Evolutionary conservation across 192 early-diverging fungal genomes (phyloP), one percentile per base, ranked within the genome.

Genomic region (Thoreauomyces humboldtii): DNA sequence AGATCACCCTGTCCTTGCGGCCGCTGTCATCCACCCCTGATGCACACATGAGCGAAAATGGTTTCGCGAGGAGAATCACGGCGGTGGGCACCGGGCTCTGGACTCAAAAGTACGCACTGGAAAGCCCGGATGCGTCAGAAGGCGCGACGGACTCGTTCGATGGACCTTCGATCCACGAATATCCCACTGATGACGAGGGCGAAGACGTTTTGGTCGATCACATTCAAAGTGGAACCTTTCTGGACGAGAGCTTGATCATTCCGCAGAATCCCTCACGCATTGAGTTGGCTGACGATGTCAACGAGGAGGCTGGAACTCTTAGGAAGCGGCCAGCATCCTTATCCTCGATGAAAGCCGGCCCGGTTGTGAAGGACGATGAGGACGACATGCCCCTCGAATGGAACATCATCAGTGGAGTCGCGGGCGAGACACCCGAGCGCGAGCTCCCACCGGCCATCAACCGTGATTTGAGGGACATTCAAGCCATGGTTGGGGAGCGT

Each of bases 361-460:
- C 50, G 2, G 12, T 74, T 33, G 79, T 85, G 37, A 77, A 82
- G 47, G 78, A 77, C 7, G 86, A 86, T 7, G 84, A 87, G 29
- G 75, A 73, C 14, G 71, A 68, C 12, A 78, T 79, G 35, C 79
- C 79, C 14, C 63, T 72, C 22, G 73, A 71, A 43, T 75, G 65
- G 61, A 75, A 77, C 28, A 74, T 50, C n/a, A 65, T 71, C n/a
- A 69, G 54, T 9, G 64, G 77, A 15, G 57, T 75, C 9, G 63
- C 76, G 0, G 65, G 70, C 1, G 72, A 74, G 28, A 73, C 76
- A 43, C 37, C 76, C 44, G 77, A 78, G 29, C 66, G 72, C 14
- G 51, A 73, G 0, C 24, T 19, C 27, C 46, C 46, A 19, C 64
- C 24, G 14, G 38, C 22, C 6, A 19, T 45, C 35, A 66, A 45